These are phyloP conservation scores for Rhododendron ovatum DNA, from an alignment of 148 eudicot species.

Conservation along the genomic window DNA sequence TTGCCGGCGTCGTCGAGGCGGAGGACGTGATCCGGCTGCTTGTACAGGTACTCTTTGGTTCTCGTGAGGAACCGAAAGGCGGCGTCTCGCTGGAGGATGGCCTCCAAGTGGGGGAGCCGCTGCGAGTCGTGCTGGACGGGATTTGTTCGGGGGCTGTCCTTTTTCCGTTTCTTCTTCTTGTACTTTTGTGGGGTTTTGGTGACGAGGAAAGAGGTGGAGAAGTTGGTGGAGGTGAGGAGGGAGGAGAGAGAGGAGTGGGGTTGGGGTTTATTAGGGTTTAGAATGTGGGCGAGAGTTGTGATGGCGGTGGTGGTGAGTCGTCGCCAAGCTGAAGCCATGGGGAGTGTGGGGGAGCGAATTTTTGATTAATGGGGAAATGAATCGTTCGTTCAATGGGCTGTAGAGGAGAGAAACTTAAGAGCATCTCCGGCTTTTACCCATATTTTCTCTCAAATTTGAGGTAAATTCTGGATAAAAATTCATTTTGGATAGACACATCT, in stretches of 20 bases:
- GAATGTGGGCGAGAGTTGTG: background rate
- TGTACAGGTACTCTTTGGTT: conserved; percentile 68
- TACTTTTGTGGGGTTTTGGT: conserved; percentile 83
- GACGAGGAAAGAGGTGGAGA: conserved; percentile 83
- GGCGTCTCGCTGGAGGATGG: conserved; percentile 48
- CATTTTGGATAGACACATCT: no score
- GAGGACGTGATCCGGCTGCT: conserved; percentile 68
- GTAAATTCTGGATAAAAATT: no score
- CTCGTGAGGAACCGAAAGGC: conserved; percentile 56
- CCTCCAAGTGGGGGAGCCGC: conserved; percentile 52
- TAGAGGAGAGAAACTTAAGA: background rate
- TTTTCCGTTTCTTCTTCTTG: conserved; percentile 50
- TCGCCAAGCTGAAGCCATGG: conserved; percentile 10
- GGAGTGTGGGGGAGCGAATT: background rate
- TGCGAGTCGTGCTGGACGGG: conserved; percentile 44
- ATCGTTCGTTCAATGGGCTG: background rate
- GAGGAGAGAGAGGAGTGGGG: conserved; percentile 11
- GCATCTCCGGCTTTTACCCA: no score
- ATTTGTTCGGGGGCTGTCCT: conserved; percentile 57
- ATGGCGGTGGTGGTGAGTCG: conserved; percentile 9
- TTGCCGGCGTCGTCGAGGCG: conserved; percentile 82
- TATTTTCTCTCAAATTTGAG: no score
- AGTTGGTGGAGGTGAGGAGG: conserved; percentile 16
- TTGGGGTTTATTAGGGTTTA: conserved; percentile 14
- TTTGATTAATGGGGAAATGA: background rate